Conservation (phyloP, 345 rosid species). For the Euclidium syriacum region DNA sequence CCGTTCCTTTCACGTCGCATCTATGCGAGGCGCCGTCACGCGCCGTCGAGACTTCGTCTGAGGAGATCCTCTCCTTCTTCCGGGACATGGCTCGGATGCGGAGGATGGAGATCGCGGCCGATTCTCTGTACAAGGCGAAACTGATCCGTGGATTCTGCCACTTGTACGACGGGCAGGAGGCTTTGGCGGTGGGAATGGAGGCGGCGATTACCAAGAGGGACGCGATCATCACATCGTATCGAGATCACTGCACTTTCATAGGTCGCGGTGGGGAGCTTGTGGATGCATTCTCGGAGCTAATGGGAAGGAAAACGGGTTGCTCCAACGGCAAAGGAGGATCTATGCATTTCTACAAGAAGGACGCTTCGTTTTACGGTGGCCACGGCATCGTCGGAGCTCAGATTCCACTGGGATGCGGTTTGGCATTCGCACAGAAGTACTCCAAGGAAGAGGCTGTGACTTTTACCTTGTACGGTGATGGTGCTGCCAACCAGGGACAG, state of each 20-base stretch:
- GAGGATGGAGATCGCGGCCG: conserved; percentile 94
- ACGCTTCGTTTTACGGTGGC: conserved; percentile 80
- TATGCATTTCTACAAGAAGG: conserved; percentile 97
- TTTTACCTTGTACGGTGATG: conserved; percentile 85
- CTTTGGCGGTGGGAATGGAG: conserved; percentile 90
- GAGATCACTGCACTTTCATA: conserved; percentile 86
- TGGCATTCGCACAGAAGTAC: conserved; percentile 96
- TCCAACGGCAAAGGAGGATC: conserved; percentile 96
- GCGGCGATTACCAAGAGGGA: conserved; percentile 83
- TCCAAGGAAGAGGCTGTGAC: conserved; percentile 77
- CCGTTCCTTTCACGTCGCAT: conserved; percentile 76
- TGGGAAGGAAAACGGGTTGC: conserved; percentile 90
- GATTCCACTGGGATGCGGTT: conserved; percentile 88
- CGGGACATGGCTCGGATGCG: conserved; percentile 86
- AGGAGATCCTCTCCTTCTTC: conserved; percentile 78
- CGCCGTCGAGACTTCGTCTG: conserved; percentile 54
- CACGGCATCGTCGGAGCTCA: conserved; percentile 99
- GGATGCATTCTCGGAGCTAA: conserved; percentile 79
- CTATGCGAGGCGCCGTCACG: conserved; percentile 83
- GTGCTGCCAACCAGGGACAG: conserved; percentile 98
- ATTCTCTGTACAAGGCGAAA: conserved; percentile 94
- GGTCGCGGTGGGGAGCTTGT: conserved; percentile 80
- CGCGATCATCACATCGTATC: conserved; percentile 76
- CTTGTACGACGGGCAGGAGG: conserved; percentile 96
- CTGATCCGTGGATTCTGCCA: conserved; percentile 98